These are phyloP conservation scores for Tricholoma saponaceum DNA, from an alignment of 768 basidiomycete genomes.

Conservation along the genomic window DNA sequence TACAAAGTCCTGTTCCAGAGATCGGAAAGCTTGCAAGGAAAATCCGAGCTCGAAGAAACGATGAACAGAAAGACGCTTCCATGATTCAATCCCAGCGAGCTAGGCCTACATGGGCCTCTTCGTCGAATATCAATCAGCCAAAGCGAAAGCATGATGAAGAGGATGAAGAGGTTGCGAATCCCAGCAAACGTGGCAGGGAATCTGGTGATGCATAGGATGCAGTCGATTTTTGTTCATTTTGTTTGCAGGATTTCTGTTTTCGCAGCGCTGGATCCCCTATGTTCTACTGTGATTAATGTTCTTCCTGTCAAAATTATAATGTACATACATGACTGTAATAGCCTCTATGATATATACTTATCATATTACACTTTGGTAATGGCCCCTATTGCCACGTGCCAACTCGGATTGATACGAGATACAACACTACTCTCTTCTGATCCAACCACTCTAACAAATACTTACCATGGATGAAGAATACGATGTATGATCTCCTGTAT, in stretches of 20 bases:
- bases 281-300: not conserved
- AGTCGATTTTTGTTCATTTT: not conserved
- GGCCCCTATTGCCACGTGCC: slow-evolving; percentile 14
- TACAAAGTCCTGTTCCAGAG: slow-evolving; percentile 21
- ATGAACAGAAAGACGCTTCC: slow-evolving; percentile 12
- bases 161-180: slow-evolving; percentile 16
- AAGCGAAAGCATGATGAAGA: slow-evolving; percentile 35
- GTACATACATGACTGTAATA: slow-evolving; percentile 7
- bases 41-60: slow-evolving; percentile 27
- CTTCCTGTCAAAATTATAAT: not conserved
- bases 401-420: slow-evolving; percentile 15
- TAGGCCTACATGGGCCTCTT: slow-evolving; percentile 25
- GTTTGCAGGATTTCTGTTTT: slow-evolving; percentile 3
- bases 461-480: slow-evolving; percentile 95
- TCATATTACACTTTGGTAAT: not conserved
- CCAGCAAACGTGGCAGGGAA: slow-evolving; percentile 20
- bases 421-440: slow-evolving; percentile 3
- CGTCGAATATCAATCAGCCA: slow-evolving; percentile 18
- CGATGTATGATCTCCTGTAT: slow-evolving; percentile 54
- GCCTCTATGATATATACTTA: slow-evolving; percentile 2
- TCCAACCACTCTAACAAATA: slow-evolving; percentile 20
- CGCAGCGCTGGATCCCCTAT: not conserved
- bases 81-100: slow-evolving; percentile 24
- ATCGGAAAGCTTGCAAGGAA: slow-evolving; percentile 34
- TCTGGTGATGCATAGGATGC: slow-evolving; percentile 9